phyloP scores from a whole-genome alignment of 352 stramenopile genomes.

The Phytophthora cactorum region DNA sequence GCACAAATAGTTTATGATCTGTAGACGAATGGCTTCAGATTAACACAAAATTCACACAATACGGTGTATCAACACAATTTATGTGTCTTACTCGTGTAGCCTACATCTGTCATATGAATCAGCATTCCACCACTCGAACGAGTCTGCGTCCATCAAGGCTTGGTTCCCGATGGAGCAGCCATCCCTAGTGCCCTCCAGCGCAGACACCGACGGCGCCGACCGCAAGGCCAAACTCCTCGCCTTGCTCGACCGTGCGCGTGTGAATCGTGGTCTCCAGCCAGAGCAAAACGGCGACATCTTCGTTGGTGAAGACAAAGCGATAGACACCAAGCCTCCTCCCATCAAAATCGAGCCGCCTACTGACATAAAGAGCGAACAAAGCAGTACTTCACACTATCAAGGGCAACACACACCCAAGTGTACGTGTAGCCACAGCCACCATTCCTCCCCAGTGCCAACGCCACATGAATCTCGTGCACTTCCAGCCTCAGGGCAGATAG shows the following conservation, averaged over 20 bases:
- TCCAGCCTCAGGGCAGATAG: background rate
- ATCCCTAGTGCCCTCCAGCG: background rate
- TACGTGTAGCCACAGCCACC: conserved; percentile 14
- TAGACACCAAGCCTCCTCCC: conserved; percentile 1
- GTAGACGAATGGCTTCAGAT: conserved; percentile 8
- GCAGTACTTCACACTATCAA: background rate
- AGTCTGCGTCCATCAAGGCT: background rate
- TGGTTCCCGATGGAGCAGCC: conserved; percentile 24
- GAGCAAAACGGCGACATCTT: conserved; percentile 3
- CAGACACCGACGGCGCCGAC: conserved; percentile 11
- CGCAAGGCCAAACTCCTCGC: conserved; percentile 43
- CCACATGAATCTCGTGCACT: background rate
- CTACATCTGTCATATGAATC: background rate
- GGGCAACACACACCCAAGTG: background rate
- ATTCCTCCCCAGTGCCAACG: background rate
- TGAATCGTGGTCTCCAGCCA: conserved; percentile 31
- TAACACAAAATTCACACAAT: background rate
- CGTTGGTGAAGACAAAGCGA: conserved; percentile 4
- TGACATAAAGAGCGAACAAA: background rate
- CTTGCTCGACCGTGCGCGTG: conserved; percentile 49
- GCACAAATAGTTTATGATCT: background rate
- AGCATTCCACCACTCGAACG: background rate
- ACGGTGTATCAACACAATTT: background rate
- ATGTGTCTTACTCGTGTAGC: background rate
- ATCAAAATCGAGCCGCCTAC: conserved; percentile 27